Conservation (phyloP, 495 filamentous ascomycete genomes). For the Penicillium herquei region DNA sequence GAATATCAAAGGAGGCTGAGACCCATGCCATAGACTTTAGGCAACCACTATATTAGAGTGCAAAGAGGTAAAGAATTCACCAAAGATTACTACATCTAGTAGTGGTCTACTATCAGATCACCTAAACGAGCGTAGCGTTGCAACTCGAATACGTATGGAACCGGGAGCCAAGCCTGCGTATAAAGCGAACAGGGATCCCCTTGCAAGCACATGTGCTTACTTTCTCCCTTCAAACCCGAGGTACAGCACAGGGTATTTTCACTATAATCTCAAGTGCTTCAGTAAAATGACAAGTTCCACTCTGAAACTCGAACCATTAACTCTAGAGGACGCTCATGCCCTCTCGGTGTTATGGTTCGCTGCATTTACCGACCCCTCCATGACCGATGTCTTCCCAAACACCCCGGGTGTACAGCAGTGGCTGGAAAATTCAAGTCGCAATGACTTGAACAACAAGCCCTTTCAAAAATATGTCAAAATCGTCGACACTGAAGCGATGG, state of each 20-base stretch:
- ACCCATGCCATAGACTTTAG: too few relatives aligned
- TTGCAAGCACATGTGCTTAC: too few relatives aligned
- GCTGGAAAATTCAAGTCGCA: conserved; percentile 16
- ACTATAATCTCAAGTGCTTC: too few relatives aligned
- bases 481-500: conserved; percentile 15
- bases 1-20: too few relatives aligned
- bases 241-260: background rate
- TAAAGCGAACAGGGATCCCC: too few relatives aligned
- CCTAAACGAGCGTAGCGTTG: too few relatives aligned
- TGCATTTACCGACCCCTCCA: background rate
- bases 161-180: too few relatives aligned
- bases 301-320: conserved; percentile 2
- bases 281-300: background rate
- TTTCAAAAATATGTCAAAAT: conserved; percentile 29
- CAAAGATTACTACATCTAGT: too few relatives aligned
- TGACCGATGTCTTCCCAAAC: conserved; percentile 21
- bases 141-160: too few relatives aligned
- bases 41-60: too few relatives aligned
- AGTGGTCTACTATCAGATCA: too few relatives aligned
- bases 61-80: too few relatives aligned
- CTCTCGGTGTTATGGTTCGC: conserved; percentile 4
- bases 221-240: background rate
- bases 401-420: conserved; percentile 27
- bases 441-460: conserved; percentile 23
- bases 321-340: conserved; percentile 1